Conservation (phyloP, 352 stramenopile species). For the Aphanomyces euteiches region DNA sequence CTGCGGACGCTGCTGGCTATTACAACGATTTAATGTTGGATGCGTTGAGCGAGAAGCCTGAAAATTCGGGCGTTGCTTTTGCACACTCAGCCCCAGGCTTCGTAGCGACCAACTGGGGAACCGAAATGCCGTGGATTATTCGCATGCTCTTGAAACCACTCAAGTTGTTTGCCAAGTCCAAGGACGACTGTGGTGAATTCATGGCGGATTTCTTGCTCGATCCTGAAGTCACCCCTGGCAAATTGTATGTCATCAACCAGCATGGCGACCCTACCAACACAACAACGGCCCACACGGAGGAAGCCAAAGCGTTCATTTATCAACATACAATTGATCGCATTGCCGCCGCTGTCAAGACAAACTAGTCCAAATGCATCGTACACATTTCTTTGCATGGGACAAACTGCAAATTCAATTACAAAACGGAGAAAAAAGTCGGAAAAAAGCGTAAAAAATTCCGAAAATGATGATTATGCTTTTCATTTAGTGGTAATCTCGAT, state of each 20-base stretch:
- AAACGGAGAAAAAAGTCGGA: no score
- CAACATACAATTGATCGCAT: constrained; percentile 9
- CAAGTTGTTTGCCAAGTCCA: neutral
- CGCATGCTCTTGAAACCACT: constrained; percentile 30
- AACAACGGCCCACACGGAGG: constrained; percentile 18
- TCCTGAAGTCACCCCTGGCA: neutral
- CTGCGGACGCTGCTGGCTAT: constrained; percentile 47
- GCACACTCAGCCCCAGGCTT: constrained; percentile 47
- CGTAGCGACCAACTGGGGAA: constrained; percentile 54
- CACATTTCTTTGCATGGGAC: no score
- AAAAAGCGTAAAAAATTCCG: no score
- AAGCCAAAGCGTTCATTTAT: constrained; percentile 11
- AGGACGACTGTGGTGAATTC: constrained; percentile 25
- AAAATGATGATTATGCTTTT: no score
- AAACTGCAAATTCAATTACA: no score
- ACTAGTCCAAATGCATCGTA: no score
- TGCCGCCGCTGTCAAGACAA: no score
- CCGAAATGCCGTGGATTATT: constrained; percentile 42
- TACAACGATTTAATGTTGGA: constrained; percentile 57
- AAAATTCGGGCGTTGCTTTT: constrained; percentile 39
- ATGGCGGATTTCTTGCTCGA: constrained; percentile 11
- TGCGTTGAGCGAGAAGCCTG: constrained; percentile 29
- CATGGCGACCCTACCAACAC: neutral
- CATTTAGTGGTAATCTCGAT: no score
- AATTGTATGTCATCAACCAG: constrained; percentile 12